Evolutionary conservation across 768 basidiomycete species (phyloP).

Genomic region (Lentinus tigrinus): DNA sequence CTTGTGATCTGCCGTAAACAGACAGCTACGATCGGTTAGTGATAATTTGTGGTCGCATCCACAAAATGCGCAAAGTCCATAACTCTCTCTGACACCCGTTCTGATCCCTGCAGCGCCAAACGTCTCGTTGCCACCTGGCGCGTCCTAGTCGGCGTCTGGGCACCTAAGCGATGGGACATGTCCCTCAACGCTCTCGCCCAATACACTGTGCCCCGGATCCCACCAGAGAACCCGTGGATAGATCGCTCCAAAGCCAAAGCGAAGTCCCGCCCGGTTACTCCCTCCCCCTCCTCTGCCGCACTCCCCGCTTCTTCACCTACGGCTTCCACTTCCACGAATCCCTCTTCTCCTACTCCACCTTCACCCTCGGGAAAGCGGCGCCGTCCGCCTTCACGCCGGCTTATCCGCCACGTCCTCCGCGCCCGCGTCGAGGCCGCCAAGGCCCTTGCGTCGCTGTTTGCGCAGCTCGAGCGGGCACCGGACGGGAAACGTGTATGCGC

Average conservation of each 20-base stretch:
- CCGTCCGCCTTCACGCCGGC: slow-evolving; percentile 72
- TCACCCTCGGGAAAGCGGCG: slow-evolving; percentile 26
- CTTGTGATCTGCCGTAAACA: slow-evolving; percentile 24
- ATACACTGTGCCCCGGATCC: slow-evolving; percentile 65
- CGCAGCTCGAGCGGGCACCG: slow-evolving; percentile 48
- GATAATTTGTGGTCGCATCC: background rate
- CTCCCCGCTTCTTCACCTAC: slow-evolving; percentile 1
- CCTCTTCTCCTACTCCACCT: slow-evolving; percentile 25
- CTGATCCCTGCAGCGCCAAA: slow-evolving; percentile 58
- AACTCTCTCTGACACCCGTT: slow-evolving; percentile 3
- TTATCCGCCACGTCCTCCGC: slow-evolving; percentile 87
- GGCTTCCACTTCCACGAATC: slow-evolving; percentile 10
- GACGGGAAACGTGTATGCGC: slow-evolving; percentile 49
- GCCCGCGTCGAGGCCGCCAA: slow-evolving; percentile 82
- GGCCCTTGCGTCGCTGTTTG: slow-evolving; percentile 71
- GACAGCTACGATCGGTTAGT: slow-evolving; percentile 78
- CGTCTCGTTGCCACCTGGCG: slow-evolving; percentile 93
- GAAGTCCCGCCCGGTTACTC: slow-evolving; percentile 24
- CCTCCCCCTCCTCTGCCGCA: background rate
- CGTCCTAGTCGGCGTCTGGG: slow-evolving; percentile 94
- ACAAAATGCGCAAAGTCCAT: background rate
- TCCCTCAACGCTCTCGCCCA: slow-evolving; percentile 69
- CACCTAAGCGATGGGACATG: slow-evolving; percentile 80
- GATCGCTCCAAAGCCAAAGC: slow-evolving; percentile 40
- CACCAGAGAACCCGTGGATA: slow-evolving; percentile 73